Conservation (phyloP, 1,139 yeast genomes). For the Scheffersomyces quercinus region DNA sequence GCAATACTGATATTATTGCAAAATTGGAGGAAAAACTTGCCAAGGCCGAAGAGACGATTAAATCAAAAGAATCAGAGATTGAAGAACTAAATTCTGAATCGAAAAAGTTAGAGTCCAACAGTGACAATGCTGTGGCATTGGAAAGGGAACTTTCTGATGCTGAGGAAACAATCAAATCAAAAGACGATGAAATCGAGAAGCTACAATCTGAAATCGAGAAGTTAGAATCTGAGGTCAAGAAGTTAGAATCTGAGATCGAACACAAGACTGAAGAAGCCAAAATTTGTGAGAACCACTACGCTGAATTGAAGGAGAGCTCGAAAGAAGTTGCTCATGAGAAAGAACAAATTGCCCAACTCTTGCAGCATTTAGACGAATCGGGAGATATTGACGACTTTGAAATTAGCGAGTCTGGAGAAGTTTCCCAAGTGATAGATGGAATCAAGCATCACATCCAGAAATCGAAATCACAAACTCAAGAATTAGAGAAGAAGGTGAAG, state of each 20-base stretch:
- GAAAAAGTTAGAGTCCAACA: background rate
- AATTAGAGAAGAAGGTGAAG: too few relatives aligned
- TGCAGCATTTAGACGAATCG: too few relatives aligned
- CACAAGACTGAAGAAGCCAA: background rate
- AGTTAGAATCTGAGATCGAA: background rate
- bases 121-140: background rate
- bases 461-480: too few relatives aligned
- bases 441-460: too few relatives aligned
- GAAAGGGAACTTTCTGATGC: background rate
- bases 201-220: background rate
- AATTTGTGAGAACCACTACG: background rate
- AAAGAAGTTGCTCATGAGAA: too few relatives aligned
- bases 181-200: background rate
- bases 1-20: constrained; percentile 1
- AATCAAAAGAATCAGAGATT: background rate
- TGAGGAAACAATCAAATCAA: background rate
- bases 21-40: constrained; percentile 1
- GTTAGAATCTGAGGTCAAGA: constrained; percentile 1
- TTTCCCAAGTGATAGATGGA: too few relatives aligned
- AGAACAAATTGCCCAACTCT: too few relatives aligned
- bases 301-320: constrained; percentile 1
- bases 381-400: too few relatives aligned
- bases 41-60: constrained; percentile 1
- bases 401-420: too few relatives aligned
- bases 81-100: background rate